Conservation (phyloP, 225 moss, liverwort and hornwort genomes). For the Straminergon stramineum region DNA sequence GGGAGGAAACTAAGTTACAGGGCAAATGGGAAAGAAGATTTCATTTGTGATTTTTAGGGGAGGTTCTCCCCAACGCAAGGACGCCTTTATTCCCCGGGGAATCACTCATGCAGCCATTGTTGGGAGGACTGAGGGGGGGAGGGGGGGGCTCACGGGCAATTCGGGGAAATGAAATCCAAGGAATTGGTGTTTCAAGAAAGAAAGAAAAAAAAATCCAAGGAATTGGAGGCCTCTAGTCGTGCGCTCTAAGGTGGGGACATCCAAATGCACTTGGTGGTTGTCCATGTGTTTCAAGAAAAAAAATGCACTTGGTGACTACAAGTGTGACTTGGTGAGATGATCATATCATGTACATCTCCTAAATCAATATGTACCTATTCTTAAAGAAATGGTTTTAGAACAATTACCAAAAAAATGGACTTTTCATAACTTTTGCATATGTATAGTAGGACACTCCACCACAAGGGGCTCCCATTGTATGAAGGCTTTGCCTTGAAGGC, state of each 20-base stretch:
- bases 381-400: not conserved
- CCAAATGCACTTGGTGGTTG: not conserved
- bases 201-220: not conserved
- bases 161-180: not conserved
- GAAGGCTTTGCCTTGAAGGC: no score
- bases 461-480: no score
- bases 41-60: not conserved
- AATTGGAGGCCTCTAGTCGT: not conserved
- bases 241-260: no score
- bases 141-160: not conserved
- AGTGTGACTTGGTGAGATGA: not conserved
- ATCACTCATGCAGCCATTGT: not conserved
- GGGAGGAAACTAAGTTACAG: not conserved
- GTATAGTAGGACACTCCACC: no score
- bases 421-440: not conserved
- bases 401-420: not conserved
- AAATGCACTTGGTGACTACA: not conserved
- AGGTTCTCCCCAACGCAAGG: no score
- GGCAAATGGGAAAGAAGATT: not conserved
- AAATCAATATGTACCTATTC: not conserved
- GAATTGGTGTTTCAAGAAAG: no score
- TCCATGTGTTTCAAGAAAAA: no score
- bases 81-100: not conserved
- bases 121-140: not conserved
- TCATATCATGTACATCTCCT: rapidly evolving